Evolutionary conservation across 768 basidiomycete genomes (phyloP), one percentile per base, ranked within the genome.

Genomic region (Russula sp.): DNA sequence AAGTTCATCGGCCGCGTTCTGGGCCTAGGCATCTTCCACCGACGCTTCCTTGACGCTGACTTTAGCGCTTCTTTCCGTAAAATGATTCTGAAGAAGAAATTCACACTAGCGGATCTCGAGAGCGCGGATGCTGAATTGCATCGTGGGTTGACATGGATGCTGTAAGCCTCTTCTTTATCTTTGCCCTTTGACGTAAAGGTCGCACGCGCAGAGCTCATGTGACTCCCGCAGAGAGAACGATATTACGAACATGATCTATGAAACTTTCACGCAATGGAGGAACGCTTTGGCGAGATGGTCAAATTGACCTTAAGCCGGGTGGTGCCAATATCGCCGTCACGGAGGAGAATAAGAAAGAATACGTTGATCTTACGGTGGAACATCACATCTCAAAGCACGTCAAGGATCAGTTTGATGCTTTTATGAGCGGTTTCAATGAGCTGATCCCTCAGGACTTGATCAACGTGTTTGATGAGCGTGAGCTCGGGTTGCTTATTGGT

Each of bases 381-480:
- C 96, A 98, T 79, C 92, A 96, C 73, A 98, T 98, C 76, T 91
- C 91, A 65, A 89, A 89, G 74, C 94, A 97, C 62, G 94, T 98
- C 67, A 93, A 94, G 78, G 97, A 99, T 65, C 97, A 99, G 75
- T 98, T 98, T 73, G 94, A 98, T 64, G 94, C 96, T 6, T 98
- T 99, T 82, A 96, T 98, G 94, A 90, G 90, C 20, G 97, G 97
- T 52, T 98, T 98, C 84, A 96, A 93, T 80, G 97, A 99, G 78
- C 83, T 99, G 59, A 98, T 99, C 97, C n/a, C 97, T 13, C 93
- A 95, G 75, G 97, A 98, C 67, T 81, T 99, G 36, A 86, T 99
- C 77, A 98, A 95, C 65, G 97, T 99, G 56, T 99, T 99, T 70
- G 97, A 99, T 72, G 97, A 99, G 78, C 86, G 97, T 58, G 97